These are phyloP conservation scores for Hansfordia pulvinata DNA, from an alignment of 2,329 filamentous ascomycete genomes.

Conservation along the genomic window DNA sequence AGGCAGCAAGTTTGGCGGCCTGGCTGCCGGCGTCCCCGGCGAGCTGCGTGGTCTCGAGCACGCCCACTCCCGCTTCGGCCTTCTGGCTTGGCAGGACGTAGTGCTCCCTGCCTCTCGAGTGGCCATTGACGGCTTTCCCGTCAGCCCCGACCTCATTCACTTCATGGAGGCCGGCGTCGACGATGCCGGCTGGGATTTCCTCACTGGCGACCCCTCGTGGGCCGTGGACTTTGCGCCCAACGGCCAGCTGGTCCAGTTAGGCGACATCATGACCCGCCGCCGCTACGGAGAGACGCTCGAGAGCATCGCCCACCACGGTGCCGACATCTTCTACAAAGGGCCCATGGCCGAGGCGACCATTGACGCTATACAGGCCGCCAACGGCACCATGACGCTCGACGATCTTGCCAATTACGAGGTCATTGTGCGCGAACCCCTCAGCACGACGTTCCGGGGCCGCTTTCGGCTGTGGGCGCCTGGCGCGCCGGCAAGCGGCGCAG, in stretches of 20 bases:
- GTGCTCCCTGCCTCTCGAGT: conserved; percentile 61
- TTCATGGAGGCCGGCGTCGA: conserved; percentile 49
- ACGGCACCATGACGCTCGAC: conserved; percentile 57
- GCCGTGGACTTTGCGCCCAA: conserved; percentile 81
- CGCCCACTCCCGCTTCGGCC: conserved; percentile 60
- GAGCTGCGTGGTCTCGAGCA: conserved; percentile 70
- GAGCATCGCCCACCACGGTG: conserved; percentile 58
- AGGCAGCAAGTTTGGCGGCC: conserved; percentile 56
- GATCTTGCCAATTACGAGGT: conserved; percentile 47
- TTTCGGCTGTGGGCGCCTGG: conserved; percentile 56
- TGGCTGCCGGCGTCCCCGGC: conserved; percentile 59
- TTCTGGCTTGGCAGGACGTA: conserved; percentile 55
- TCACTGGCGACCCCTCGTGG: conserved; percentile 65
- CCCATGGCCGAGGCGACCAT: conserved; percentile 64
- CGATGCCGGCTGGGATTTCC: conserved; percentile 37
- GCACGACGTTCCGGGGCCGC: conserved; percentile 49
- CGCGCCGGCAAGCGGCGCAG: conserved; percentile 65
- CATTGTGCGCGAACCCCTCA: conserved; percentile 46
- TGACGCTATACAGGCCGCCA: conserved; percentile 47
- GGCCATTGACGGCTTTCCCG: conserved; percentile 60
- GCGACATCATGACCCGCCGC: conserved; percentile 67
- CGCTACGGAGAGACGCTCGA: conserved; percentile 69
- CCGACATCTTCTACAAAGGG: conserved; percentile 62
- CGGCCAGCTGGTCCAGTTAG: conserved; percentile 56
- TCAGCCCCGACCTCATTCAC: conserved; percentile 59